Evolutionary conservation across 768 basidiomycete genomes (phyloP).

Genomic region (Sarcomyxa edulis): DNA sequence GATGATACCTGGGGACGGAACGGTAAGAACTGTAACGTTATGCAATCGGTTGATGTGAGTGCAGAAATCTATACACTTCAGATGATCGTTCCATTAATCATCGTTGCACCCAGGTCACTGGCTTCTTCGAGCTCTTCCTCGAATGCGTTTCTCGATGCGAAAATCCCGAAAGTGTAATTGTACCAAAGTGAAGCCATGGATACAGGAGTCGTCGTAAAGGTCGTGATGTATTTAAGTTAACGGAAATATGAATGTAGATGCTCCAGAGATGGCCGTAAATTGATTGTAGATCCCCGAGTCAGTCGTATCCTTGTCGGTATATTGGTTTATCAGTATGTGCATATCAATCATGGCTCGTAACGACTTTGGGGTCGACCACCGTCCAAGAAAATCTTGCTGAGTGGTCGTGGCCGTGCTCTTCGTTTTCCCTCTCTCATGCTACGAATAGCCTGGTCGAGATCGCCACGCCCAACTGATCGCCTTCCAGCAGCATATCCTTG

Average conservation of each 20-base stretch:
- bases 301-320: too few species aligned
- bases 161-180: too few species aligned
- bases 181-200: too few species aligned
- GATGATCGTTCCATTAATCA: background rate
- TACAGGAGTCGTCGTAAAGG: background rate
- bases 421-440: constrained; percentile 68
- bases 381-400: constrained; percentile 81
- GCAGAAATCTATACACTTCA: constrained; percentile 18
- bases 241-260: background rate
- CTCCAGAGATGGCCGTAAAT: background rate
- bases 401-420: constrained; percentile 46
- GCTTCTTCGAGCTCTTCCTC: constrained; percentile 63
- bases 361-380: constrained; percentile 38
- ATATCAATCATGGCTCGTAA: constrained; percentile 16
- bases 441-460: constrained; percentile 80
- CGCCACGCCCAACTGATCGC: constrained; percentile 66
- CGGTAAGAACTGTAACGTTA: constrained; percentile 75
- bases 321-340: too few species aligned
- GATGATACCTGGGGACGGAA: constrained; percentile 67
- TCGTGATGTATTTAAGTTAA: background rate
- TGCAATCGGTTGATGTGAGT: constrained; percentile 63
- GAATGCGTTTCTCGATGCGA: constrained; percentile 58
- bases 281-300: constrained; percentile 10
- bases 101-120: constrained; percentile 38
- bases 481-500: constrained; percentile 37